Percentiles rank a stretch among this genome's conserved stretches.
These are phyloP conservation scores for Tetrapisispora pingtungensis DNA, from an alignment of 805 yeast genomes.

Conservation along the genomic window DNA sequence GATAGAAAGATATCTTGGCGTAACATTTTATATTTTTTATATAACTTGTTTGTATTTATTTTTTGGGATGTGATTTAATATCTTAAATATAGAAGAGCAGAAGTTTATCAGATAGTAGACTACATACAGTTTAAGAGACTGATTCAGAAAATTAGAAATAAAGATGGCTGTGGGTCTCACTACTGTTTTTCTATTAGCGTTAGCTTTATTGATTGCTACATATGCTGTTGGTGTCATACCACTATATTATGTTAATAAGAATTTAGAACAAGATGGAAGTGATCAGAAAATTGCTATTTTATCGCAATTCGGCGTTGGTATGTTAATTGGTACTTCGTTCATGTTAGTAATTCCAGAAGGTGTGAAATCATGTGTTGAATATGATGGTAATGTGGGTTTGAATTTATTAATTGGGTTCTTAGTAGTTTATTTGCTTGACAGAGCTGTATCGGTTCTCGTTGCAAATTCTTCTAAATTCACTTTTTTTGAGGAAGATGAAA, in stretches of 20 bases:
- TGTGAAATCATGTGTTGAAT: slow-evolving; percentile 31
- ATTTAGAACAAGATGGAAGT: background rate
- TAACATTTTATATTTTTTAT: too few relatives aligned
- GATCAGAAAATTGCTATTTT: slow-evolving; percentile 24
- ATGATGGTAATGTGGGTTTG: slow-evolving; percentile 35
- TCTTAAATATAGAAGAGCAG: too few relatives aligned
- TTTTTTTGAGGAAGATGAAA: background rate
- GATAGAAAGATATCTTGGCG: too few relatives aligned
- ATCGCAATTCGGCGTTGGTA: slow-evolving; percentile 46
- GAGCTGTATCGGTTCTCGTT: slow-evolving; percentile 18
- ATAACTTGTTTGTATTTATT: too few relatives aligned
- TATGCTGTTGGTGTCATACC: slow-evolving; percentile 26
- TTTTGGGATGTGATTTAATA: too few relatives aligned
- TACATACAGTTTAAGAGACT: too few relatives aligned
- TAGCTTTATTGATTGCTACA: slow-evolving; percentile 17
- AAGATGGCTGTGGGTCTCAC: slow-evolving; percentile 7
- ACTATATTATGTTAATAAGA: slow-evolving; percentile 10
- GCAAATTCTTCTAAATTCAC: background rate
- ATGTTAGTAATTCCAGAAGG: slow-evolving; percentile 53
- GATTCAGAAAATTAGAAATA: too few relatives aligned
- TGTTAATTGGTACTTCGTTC: slow-evolving; percentile 45
- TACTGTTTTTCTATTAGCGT: slow-evolving; percentile 7
- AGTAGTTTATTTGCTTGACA: slow-evolving; percentile 38
- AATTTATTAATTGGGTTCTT: slow-evolving; percentile 41
- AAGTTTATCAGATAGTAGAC: too few relatives aligned